Base-by-base conservation (phyloP, 805 yeast genomes). In the Suhomyces sp. region DNA sequence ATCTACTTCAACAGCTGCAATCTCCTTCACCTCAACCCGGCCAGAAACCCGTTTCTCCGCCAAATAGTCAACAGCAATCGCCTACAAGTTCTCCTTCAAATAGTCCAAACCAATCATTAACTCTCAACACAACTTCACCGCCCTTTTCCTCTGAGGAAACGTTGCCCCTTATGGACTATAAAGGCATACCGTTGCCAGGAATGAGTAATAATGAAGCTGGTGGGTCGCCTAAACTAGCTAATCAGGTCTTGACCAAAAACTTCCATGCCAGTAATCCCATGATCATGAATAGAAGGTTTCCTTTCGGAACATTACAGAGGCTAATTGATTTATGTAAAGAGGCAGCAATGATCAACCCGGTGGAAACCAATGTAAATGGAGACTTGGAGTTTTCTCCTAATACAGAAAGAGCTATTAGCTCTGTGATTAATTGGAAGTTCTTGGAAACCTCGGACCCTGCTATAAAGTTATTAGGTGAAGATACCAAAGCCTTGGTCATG, bases 301-400 rank as follows among this genome's bases (percentile, higher is more conserved):
- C 90, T 0, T 79, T 84, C 61, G 86, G 85, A 27, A 81, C 85
- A 22, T 67, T 85, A 50, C 82, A 79, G 51, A 67, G 80, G 49
- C 63, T 88, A 10, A 64, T 81, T 4, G 90, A 87, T 17, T 75
- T 87, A 49, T 84, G 92, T 62, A 91, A 89, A 50, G 85, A 84
- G 56, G 92, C 96, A 0, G 71, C 90, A 19, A 74, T 79, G 41
- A 81, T 91, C 10, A 89, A 87, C 60, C 86, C 88, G 1, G 72
- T 73, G 3, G 71, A 66, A n/a, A 71, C 73, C 17, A 72, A 72
- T 35, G 69, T 72, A 57, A 59, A 60, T n/a, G 73, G 71, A 9
- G 64, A 55, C 35, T 60, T 72, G 42, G 68, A 56, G 49, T 70
- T 68, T 56, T 85, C 90, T 1, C 93, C 93, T 2, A 77, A 76